Conservation (phyloP, 148 eudicot species). For the Amaranthus hypochondriacus region DNA sequence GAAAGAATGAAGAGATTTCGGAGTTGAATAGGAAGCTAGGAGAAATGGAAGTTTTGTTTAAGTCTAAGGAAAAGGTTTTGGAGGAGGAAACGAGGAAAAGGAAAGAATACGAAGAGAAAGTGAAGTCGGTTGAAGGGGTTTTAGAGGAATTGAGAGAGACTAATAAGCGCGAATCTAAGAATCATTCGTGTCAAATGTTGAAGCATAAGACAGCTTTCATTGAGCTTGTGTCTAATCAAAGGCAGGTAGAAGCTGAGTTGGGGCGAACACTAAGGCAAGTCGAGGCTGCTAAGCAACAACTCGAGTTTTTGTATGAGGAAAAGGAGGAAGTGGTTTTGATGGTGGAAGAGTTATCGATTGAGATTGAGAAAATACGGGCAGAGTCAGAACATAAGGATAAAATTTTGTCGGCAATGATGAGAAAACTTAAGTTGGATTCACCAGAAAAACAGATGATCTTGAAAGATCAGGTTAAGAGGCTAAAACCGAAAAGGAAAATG, state of each 20-base stretch:
- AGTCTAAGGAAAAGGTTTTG: constrained; percentile 49
- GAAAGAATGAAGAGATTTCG: constrained; percentile 38
- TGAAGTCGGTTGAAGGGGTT: constrained; percentile 35
- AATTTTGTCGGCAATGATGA: constrained; percentile 70
- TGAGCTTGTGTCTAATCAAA: constrained; percentile 82
- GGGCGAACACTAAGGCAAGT: constrained; percentile 70
- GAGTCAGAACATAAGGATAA: constrained; percentile 79
- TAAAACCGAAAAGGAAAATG: constrained; percentile 53
- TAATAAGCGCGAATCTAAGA: constrained; percentile 47
- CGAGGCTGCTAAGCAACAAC: constrained; percentile 62
- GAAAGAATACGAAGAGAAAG: constrained; percentile 49
- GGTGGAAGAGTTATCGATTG: constrained; percentile 60
- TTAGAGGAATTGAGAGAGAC: constrained; percentile 57
- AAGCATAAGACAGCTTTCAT: constrained; percentile 82
- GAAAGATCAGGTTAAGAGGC: constrained; percentile 52
- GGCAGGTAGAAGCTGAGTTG: constrained; percentile 87
- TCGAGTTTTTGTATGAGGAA: constrained; percentile 54
- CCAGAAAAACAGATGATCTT: constrained; percentile 56
- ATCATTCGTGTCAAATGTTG: constrained; percentile 53
- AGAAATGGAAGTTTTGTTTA: constrained; percentile 38
- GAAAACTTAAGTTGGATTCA: constrained; percentile 62
- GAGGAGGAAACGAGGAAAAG: constrained; percentile 49
- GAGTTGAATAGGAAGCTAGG: constrained; percentile 52
- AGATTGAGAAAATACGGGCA: constrained; percentile 48
- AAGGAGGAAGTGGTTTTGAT: constrained; percentile 68